Percentiles rank a stretch among this genome's conserved stretches.
phyloP scores from a whole-genome alignment of 805 yeast genomes.

The Candida sithepensis region DNA sequence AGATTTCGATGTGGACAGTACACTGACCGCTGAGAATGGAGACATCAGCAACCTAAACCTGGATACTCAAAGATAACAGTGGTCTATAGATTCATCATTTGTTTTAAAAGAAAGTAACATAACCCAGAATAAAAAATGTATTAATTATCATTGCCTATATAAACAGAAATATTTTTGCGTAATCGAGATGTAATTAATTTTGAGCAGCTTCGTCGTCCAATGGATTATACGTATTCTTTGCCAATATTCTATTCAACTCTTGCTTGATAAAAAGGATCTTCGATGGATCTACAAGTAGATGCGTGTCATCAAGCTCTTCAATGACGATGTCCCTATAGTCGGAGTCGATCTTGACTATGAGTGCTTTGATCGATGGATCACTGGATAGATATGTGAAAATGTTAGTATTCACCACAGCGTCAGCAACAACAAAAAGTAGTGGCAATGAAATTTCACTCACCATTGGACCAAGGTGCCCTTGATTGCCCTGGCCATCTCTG shows the following conservation, averaged over 20 bases:
- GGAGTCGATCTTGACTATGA: conserved; percentile 79
- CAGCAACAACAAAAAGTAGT: background rate
- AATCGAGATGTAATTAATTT: no score
- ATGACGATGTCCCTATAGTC: conserved; percentile 62
- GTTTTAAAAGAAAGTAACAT: background rate
- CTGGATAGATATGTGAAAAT: conserved; percentile 33
- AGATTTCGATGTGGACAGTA: conserved; percentile 10
- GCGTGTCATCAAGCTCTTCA: conserved; percentile 91
- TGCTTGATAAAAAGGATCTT: conserved; percentile 72
- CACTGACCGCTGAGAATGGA: conserved; percentile 18
- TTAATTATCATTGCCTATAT: background rate
- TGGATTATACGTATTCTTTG: conserved; percentile 84
- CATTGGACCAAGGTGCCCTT: conserved; percentile 51
- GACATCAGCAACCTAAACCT: conserved; percentile 22
- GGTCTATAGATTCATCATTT: background rate
- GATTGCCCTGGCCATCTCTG: conserved; percentile 48
- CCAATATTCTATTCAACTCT: conserved; percentile 70
- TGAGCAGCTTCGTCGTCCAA: conserved; percentile 60
- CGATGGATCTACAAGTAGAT: conserved; percentile 72
- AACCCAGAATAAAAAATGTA: background rate
- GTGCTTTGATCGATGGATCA: conserved; percentile 90
- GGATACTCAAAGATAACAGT: conserved; percentile 9
- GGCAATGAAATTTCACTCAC: conserved; percentile 16
- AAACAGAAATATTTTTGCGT: no score
- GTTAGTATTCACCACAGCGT: conserved; percentile 4